phyloP scores from a whole-genome alignment of 129 eudicot genomes.

The Gnaphalium uliginosum region DNA sequence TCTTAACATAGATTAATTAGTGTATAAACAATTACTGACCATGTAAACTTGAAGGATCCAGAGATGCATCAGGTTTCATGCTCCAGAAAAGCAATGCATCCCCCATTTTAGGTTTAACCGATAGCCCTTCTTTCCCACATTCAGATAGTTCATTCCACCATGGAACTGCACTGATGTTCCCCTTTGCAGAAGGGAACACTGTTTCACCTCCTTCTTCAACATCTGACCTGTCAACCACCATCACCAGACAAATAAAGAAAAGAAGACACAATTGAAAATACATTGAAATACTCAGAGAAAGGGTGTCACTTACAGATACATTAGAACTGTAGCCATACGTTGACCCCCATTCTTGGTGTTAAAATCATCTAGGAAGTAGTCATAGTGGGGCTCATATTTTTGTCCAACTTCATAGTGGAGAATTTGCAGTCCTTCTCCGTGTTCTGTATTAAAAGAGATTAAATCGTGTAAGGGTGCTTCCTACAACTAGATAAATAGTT shows the following conservation, averaged over 20 bases:
- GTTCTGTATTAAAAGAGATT: constrained; percentile 46
- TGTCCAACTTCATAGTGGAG: constrained; percentile 97
- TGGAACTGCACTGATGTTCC: constrained; percentile 72
- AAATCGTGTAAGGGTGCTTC: constrained; percentile 1
- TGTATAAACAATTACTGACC: constrained; percentile 51
- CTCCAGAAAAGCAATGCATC: constrained; percentile 99
- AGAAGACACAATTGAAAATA: neutral
- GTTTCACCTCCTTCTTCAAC: constrained; percentile 99
- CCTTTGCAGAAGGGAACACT: constrained; percentile 85
- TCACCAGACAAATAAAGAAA: neutral
- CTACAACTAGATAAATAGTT: neutral
- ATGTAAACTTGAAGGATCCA: constrained; percentile 84
- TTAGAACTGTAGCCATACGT: constrained; percentile 88
- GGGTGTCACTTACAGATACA: constrained; percentile 79
- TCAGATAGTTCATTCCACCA: constrained; percentile 82
- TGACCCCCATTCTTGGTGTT: constrained; percentile 92
- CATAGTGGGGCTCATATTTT: constrained; percentile 92
- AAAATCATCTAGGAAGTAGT: constrained; percentile 77
- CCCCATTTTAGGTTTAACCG: constrained; percentile 93
- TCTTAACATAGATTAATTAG: neutral
- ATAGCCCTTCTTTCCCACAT: constrained; percentile 79
- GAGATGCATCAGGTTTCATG: constrained; percentile 79
- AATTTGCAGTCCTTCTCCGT: constrained; percentile 96
- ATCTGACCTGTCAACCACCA: constrained; percentile 64
- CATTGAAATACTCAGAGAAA: neutral